Base-by-base conservation (phyloP, 257 asterid genomes). In the Penstemon barbatus region DNA sequence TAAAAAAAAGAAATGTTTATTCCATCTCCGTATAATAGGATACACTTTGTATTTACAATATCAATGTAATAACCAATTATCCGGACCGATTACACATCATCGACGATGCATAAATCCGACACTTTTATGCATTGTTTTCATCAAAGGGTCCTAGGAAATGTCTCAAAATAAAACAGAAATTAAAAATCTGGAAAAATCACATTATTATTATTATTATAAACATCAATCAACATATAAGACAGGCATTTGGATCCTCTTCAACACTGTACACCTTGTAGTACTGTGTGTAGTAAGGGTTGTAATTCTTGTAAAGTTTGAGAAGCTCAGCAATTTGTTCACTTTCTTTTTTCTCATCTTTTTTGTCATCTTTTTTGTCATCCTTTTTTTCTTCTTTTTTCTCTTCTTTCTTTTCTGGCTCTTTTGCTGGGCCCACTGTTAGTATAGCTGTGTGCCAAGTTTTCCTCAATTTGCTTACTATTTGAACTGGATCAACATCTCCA, bases 341-440 rank as follows among this genome's bases (percentile, higher is more conserved):
- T 3, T 70, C 84, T 3, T n/a, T 39, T 3, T 73, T 76, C 45
- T 57, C 65, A 55, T 68, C 65, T 19, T 60, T 59, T 1, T 45
- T 19, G 45, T 18, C 41, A 4, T 73, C 77, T 4, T 65, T 54
- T 1, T 45, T 19, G 45, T 18, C 41, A 4, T 73, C 77, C 6
- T 65, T 54, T 19, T 77, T 70, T 7, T 63, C 39, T 0, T 73
- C 79, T 8, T 80, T 78, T 8, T 70, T 74, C 4, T 68, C 71
- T 2, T 66, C 83, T 0, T 69, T 71, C 65, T 80, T 78, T 6
- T 78, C 86, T 1, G 78, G 80, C 66, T 80, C 86, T 43, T 83
- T 83, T 1, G 83, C 82, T 0, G 90, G 87, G 25, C 87, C 85
- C 11, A 84, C 87, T 6, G 87, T 77, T 0, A 84, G 58, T 48